phyloP scores from a whole-genome alignment of 768 basidiomycete genomes.

The Pleurotus citrinopileatus region DNA sequence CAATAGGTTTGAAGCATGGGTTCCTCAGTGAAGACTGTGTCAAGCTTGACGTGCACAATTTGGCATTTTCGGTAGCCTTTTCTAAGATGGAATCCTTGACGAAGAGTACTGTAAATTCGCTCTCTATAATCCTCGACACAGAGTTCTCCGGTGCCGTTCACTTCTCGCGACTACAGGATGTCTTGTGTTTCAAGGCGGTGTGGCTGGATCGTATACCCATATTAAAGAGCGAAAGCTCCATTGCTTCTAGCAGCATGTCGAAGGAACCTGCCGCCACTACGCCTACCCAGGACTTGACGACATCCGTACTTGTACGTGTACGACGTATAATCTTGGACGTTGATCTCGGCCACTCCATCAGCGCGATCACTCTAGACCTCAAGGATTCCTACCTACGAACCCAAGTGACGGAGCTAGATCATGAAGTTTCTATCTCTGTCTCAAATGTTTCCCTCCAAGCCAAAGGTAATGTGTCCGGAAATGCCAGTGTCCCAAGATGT shows the following conservation, averaged over 20 bases:
- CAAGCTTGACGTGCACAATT: slow-evolving; percentile 75
- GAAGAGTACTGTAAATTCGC: slow-evolving; percentile 39
- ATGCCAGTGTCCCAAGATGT: slow-evolving; percentile 63
- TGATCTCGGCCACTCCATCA: slow-evolving; percentile 87
- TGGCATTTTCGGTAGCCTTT: slow-evolving; percentile 75
- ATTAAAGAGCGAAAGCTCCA: slow-evolving; percentile 43
- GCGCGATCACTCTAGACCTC: slow-evolving; percentile 63
- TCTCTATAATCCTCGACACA: slow-evolving; percentile 83
- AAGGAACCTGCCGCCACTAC: slow-evolving; percentile 17
- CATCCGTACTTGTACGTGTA: slow-evolving; percentile 64
- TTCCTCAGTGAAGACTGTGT: slow-evolving; percentile 83
- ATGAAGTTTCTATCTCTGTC: slow-evolving; percentile 66
- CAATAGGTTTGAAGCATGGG: slow-evolving; percentile 79
- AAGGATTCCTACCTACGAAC: slow-evolving; percentile 63
- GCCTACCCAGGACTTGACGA: slow-evolving; percentile 43
- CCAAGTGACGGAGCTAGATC: slow-evolving; percentile 54
- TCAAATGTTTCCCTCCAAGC: slow-evolving; percentile 66
- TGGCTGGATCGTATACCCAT: slow-evolving; percentile 89
- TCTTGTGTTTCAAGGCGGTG: slow-evolving; percentile 92
- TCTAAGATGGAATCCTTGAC: slow-evolving; percentile 42
- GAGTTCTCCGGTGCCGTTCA: slow-evolving; percentile 77
- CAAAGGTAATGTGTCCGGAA: slow-evolving; percentile 69
- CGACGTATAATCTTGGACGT: slow-evolving; percentile 71
- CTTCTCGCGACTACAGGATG: slow-evolving; percentile 86
- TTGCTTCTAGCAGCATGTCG: slow-evolving; percentile 21